Conservation (phyloP, 495 filamentous ascomycete genomes). For the Friedmanniomyces simplex region DNA sequence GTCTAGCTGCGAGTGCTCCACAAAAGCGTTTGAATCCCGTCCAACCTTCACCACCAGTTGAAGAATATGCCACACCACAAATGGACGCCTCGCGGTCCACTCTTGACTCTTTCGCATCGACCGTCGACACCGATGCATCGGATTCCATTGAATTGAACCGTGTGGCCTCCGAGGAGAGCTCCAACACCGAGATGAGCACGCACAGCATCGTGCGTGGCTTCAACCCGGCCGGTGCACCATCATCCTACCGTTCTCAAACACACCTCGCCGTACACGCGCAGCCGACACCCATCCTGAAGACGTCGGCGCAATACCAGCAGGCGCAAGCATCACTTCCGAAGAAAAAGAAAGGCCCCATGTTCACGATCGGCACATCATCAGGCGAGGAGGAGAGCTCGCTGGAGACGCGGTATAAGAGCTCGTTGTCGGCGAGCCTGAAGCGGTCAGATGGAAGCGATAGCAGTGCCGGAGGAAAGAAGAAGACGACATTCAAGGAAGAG, state of each 20-base stretch:
- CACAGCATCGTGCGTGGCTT: conserved; percentile 82
- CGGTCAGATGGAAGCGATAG: conserved; percentile 24
- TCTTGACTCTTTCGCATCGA: conserved; percentile 32
- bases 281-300: conserved; percentile 38
- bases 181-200: conserved; percentile 43
- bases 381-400: conserved; percentile 73
- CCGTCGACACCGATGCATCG: conserved; percentile 27
- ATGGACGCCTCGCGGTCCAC: conserved; percentile 14
- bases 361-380: conserved; percentile 72
- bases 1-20: conserved; percentile 2
- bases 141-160: conserved; percentile 17
- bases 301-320: conserved; percentile 26
- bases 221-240: conserved; percentile 64
- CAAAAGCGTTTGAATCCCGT: neutral
- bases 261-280: conserved; percentile 36
- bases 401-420: conserved; percentile 45
- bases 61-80: conserved; percentile 14
- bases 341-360: conserved; percentile 57
- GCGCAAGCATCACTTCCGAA: conserved; percentile 23
- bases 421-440: conserved; percentile 44
- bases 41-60: conserved; percentile 15
- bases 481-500: conserved; percentile 75
- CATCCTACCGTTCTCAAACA: conserved; percentile 56
- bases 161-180: conserved; percentile 28
- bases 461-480: conserved; percentile 49